Base-by-base conservation (phyloP, 139 green algal genomes). In the Ettlia oleoabundans region DNA sequence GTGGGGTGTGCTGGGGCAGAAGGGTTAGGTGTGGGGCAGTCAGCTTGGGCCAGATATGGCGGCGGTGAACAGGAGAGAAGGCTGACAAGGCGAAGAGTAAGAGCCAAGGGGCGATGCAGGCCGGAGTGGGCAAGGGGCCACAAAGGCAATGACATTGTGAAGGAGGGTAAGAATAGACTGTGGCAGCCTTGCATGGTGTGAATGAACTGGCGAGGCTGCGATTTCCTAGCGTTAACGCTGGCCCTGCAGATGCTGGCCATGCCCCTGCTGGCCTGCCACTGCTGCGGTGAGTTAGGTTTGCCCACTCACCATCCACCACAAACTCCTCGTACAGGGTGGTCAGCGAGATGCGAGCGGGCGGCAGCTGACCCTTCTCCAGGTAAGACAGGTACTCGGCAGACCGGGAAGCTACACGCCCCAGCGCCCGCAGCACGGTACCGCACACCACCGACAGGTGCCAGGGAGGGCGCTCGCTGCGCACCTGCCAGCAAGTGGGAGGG, bases 361-460 rank as follows among this genome's bases (percentile, higher is more conserved):
- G 96, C 78, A 99, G 95, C 87, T 99, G 96, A 7, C 96, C 96
- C 86, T 98, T 98, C 80, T 94, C 82, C 83, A 99, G 89, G 86
- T 96, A 98, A 43, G 84, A 82, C 65, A 98, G 76, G 90, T 96
- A 99, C 86, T 98, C 96, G 6, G 93, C 92, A 28, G 86, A 86
- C 65, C 91, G 88, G 24, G 74, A 68, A 37, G 78, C 76, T 0
- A 94, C 82, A 4, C 82, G 67, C 41, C 91, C 86, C 40, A 92
- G 51, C 5, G 89, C 85, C 40, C 91, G 88, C 74, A 96, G 85
- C 71, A 95, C 83, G 6, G 88, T 93, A 43, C 96, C 96, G 30
- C 84, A 89, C 33, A 98, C 92, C 51, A 99, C 94, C 2, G 89
- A 88, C 80, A 99, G 88, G 89, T 98, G 90, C 96, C 96, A 99